Percentiles rank a stretch among this genome's conserved stretches.
Conservation (phyloP, 768 basidiomycete species). For the Amanita pseudoporphyria region DNA sequence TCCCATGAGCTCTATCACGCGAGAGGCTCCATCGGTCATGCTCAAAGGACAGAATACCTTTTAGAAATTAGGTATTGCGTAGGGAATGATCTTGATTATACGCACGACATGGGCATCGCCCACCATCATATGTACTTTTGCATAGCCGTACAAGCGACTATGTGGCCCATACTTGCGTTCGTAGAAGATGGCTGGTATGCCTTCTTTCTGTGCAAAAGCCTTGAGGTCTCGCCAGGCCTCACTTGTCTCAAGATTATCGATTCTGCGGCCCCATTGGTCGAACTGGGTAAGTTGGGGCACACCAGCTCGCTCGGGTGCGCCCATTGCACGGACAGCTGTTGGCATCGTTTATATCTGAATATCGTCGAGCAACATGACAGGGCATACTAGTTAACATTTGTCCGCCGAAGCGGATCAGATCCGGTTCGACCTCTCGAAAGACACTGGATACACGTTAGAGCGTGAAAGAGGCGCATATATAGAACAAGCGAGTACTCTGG, state of each 20-base stretch:
- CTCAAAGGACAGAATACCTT: slow-evolving; percentile 65
- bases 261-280: slow-evolving; percentile 60
- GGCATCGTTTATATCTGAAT: neutral
- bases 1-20: slow-evolving; percentile 62
- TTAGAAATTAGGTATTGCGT: neutral
- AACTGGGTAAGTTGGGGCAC: slow-evolving; percentile 58
- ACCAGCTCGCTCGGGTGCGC: slow-evolving; percentile 28
- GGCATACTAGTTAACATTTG: slow-evolving; percentile 45
- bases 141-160: slow-evolving; percentile 56
- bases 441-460: slow-evolving; percentile 22
- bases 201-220: slow-evolving; percentile 50
- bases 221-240: slow-evolving; percentile 69
- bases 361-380: neutral
- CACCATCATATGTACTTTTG: slow-evolving; percentile 50
- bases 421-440: slow-evolving; percentile 41
- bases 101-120: slow-evolving; percentile 57
- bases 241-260: slow-evolving; percentile 59
- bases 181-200: slow-evolving; percentile 58
- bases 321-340: slow-evolving; percentile 46
- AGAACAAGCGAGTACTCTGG: slow-evolving; percentile 19
- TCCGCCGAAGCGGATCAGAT: slow-evolving; percentile 48
- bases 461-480: neutral
- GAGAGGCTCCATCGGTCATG: slow-evolving; percentile 74
- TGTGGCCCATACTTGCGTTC: slow-evolving; percentile 51
- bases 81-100: neutral